Conservation (phyloP, 2,329 filamentous ascomycete genomes). For the Karstenula rhodostoma region DNA sequence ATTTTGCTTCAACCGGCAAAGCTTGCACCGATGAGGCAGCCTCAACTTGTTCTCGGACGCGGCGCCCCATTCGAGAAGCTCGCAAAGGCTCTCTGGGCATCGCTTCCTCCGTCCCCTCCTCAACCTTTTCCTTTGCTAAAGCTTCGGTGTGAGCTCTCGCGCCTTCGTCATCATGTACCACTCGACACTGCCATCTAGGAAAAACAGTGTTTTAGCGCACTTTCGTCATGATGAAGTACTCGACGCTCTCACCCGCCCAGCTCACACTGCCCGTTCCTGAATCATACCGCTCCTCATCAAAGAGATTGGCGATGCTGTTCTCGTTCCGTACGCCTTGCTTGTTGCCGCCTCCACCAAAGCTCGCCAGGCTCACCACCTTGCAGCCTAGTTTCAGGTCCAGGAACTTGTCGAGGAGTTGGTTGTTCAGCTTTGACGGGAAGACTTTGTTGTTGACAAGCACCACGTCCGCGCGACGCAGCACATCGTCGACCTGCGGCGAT, state of each 20-base stretch:
- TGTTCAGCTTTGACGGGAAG: slow-evolving; percentile 88
- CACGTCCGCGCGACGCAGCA: slow-evolving; percentile 87
- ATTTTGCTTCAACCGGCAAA: not conserved
- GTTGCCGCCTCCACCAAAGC: slow-evolving; percentile 79
- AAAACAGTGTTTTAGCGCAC: not conserved
- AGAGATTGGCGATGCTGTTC: slow-evolving; percentile 81
- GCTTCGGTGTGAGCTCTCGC: not conserved
- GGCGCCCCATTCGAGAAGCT: not conserved
- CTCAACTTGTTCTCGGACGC: not conserved
- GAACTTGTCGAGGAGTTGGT: slow-evolving; percentile 85
- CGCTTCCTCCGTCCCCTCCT: not conserved
- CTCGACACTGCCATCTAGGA: not conserved
- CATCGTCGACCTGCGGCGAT: slow-evolving; percentile 72
- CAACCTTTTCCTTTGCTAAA: not conserved
- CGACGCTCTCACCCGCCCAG: slow-evolving; percentile 85
- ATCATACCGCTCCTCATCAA: slow-evolving; percentile 76
- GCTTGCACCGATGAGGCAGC: not conserved
- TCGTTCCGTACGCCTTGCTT: slow-evolving; percentile 77
- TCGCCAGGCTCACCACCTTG: slow-evolving; percentile 89
- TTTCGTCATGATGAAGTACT: slow-evolving; percentile 80
- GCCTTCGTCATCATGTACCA: not conserved
- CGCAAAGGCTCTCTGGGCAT: not conserved
- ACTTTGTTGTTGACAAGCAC: slow-evolving; percentile 98
- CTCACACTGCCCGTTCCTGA: slow-evolving; percentile 79
- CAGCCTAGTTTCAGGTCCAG: slow-evolving; percentile 91